Conservation (phyloP, 2,329 filamentous ascomycete genomes). For the Neofusicoccum laricinum region DNA sequence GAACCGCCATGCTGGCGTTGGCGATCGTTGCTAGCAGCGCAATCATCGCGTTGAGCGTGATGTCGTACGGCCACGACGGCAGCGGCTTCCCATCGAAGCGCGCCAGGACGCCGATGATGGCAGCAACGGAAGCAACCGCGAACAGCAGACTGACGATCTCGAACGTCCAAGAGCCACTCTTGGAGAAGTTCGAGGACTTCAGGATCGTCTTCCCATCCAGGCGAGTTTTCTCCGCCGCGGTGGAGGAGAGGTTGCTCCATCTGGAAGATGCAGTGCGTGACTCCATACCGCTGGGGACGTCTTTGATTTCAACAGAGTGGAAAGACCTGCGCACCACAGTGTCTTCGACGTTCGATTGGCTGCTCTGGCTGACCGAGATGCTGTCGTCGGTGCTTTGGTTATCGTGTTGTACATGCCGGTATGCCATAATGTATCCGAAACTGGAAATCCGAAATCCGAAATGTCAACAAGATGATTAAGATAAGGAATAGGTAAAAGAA, state of each 20-base stretch:
- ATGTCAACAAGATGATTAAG: no score
- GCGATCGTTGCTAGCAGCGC: not conserved
- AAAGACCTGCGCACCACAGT: not conserved
- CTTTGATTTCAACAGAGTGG: not conserved
- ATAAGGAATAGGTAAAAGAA: no score
- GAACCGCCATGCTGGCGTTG: slow-evolving; percentile 16
- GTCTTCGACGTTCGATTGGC: not conserved
- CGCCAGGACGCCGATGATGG: slow-evolving; percentile 16
- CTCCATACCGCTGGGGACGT: not conserved
- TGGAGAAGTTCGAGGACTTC: not conserved
- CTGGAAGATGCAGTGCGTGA: not conserved
- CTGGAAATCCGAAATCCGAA: no score
- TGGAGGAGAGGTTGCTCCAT: not conserved
- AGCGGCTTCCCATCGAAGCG: slow-evolving; percentile 15
- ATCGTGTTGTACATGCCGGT: not conserved
- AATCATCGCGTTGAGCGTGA: slow-evolving; percentile 13
- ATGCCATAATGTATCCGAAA: not conserved
- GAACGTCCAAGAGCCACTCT: slow-evolving; percentile 12
- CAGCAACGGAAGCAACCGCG: slow-evolving; percentile 9
- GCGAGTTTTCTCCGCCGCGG: not conserved
- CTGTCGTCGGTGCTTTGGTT: not conserved
- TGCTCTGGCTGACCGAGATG: not conserved
- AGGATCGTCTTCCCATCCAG: not conserved
- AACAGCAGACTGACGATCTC: slow-evolving; percentile 17
- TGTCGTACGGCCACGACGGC: slow-evolving; percentile 17